Conservation (phyloP, 768 basidiomycete species). For the Austroboletus eburneus region DNA sequence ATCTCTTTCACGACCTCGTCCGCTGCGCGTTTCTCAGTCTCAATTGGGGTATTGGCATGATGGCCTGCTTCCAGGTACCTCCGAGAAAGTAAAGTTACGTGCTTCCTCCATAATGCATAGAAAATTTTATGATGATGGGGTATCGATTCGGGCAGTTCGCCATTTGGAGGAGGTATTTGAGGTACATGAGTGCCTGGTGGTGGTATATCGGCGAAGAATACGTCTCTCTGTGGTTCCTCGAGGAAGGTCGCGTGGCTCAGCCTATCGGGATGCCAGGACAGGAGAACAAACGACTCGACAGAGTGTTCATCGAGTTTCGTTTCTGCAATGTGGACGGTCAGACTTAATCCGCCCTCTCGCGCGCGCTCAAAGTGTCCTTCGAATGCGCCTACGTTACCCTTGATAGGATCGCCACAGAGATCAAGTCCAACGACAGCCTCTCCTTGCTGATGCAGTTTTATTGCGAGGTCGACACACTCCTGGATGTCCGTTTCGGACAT, state of each 20-base stretch:
- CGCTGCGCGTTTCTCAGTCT: constrained; percentile 17
- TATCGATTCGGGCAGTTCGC: constrained; percentile 14
- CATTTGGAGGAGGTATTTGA: constrained; percentile 18
- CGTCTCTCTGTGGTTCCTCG: constrained; percentile 45
- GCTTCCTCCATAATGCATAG: constrained; percentile 20
- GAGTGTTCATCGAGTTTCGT: constrained; percentile 55
- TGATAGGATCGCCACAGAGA: constrained; percentile 70
- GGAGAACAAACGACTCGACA: constrained; percentile 56
- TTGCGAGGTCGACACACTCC: constrained; percentile 58
- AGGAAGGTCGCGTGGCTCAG: constrained; percentile 84
- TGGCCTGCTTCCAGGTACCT: constrained; percentile 15
- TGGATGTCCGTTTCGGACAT: constrained; percentile 50
- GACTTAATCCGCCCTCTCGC: constrained; percentile 54
- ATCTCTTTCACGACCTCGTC: constrained; percentile 23
- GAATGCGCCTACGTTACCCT: constrained; percentile 54
- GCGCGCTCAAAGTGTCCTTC: constrained; percentile 49
- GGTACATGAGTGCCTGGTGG: constrained; percentile 13
- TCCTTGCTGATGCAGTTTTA: constrained; percentile 49
- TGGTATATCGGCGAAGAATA: constrained; percentile 42
- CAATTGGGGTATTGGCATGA: constrained; percentile 4
- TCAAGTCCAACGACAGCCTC: constrained; percentile 73
- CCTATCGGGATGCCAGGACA: constrained; percentile 61
- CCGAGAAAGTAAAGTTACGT: constrained; percentile 18
- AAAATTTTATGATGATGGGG: constrained; percentile 24
- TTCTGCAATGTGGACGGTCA: constrained; percentile 87